Conservation (phyloP, 2,329 filamentous ascomycete genomes). For the Hymenotorrendiella dingleyae region DNA sequence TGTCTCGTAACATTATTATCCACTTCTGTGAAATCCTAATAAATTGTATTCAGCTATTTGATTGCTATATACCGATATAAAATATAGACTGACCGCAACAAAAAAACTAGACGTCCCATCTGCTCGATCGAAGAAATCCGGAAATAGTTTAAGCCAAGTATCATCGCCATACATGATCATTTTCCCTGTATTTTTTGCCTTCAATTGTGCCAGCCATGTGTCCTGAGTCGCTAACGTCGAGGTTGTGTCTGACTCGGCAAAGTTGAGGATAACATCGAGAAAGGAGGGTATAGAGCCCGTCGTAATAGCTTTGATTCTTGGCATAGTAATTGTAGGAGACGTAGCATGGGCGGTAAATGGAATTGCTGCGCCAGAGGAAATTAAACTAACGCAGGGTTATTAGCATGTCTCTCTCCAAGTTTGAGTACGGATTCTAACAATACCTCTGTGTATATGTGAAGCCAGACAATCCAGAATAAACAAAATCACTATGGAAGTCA, state of each 20-base stretch:
- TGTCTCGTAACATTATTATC: conserved; percentile 96
- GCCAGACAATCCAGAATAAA: conserved; percentile 73
- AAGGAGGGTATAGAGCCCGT: conserved; percentile 98
- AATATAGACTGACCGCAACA: conserved; percentile 67
- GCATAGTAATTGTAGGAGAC: conserved; percentile 98
- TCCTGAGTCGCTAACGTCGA: conserved; percentile 86
- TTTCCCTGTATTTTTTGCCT: conserved; percentile 62
- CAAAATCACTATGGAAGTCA: conserved; percentile 68
- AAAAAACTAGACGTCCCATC: conserved; percentile 98
- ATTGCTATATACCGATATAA: conserved; percentile 21
- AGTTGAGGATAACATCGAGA: conserved; percentile 91
- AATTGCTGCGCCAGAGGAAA: conserved; percentile 74
- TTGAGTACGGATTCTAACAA: conserved; percentile 19
- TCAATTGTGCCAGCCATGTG: conserved; percentile 93
- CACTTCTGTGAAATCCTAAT: conserved; percentile 91
- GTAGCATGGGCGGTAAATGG: conserved; percentile 94
- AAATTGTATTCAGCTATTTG: conserved; percentile 24
- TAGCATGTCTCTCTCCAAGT: conserved; percentile 4
- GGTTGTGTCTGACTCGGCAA: conserved; percentile 87
- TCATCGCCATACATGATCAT: conserved; percentile 96
- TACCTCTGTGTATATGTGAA: conserved; percentile 88
- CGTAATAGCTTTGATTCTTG: conserved; percentile 91
- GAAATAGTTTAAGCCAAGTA: conserved; percentile 97
- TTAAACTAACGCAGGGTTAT: conserved; percentile 53
- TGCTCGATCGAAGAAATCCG: conserved; percentile 73